Base-by-base conservation (phyloP, 768 basidiomycete genomes). In the Mycena pura region DNA sequence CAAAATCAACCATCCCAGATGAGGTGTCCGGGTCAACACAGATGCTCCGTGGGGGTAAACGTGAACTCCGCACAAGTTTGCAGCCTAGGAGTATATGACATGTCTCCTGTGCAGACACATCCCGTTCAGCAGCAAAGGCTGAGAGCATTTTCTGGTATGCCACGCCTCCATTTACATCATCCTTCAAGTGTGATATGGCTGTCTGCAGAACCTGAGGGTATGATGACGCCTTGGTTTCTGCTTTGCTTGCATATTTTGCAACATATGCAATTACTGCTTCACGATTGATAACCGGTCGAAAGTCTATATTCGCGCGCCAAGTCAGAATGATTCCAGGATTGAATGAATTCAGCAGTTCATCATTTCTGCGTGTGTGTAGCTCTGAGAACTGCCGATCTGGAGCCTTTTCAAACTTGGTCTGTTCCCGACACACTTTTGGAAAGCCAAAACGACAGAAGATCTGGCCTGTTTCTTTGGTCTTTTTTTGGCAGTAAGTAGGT, bases 261-360 rank as follows among this genome's bases (percentile, higher is more conserved):
- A 67, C 60, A 58, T 69, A 70, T 41, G 48, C 50, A 31, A 60
- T 67, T 1, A 64, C 68, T 28, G 69, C 64, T n/a, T 68, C 58
- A 15, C 53, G 40, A 48, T 60, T 70, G 32, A 72, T 55, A 15
- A 71, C 57, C 17, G 69, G 68, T 49, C 63, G 17, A 21, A 71
- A 65, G 43, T 71, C 69, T 46, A 72, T 72, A 43, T 72, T 72
- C 1, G 67, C 70, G 5, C 67, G 58, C 70, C 69, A 72, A 10
- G 49, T 50, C 3, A 72, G 44, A 27, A 68, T 70, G 14, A 69
- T 52, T 13, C 45, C 43, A 13, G 59, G n/a, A 64, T 69, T 68
- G 41, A 59, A 65, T 2, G 69, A 60, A 38, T 72, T 70, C 3
- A 72, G 38, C 39, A 70, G 24, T n/a, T 27, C 22, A 59, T 72